Conservation (phyloP, 129 eudicot genomes). For the Arctium lappa region DNA sequence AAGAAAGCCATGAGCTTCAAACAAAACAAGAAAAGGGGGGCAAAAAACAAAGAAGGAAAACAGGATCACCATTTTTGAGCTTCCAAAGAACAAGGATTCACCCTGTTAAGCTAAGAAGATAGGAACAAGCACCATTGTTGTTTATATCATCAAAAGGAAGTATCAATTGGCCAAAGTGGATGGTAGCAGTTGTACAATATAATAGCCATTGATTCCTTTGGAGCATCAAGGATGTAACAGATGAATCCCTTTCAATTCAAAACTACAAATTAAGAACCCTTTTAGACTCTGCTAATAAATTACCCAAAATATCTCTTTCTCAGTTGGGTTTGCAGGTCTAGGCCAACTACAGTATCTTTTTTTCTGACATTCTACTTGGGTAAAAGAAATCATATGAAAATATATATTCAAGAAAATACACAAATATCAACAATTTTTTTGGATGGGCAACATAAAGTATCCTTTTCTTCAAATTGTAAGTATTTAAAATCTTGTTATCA, state of each 20-base stretch:
- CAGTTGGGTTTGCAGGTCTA: slow-evolving; percentile 16
- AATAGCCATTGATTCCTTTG: slow-evolving; percentile 27
- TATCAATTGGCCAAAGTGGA: slow-evolving; percentile 1
- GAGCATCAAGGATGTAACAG: slow-evolving; percentile 11
- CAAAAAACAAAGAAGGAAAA: background rate
- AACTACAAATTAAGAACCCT: slow-evolving; percentile 7
- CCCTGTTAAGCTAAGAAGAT: background rate
- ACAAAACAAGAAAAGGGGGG: background rate
- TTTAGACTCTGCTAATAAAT: slow-evolving; percentile 3
- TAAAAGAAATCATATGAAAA: background rate
- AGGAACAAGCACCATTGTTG: background rate
- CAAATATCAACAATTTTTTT: background rate
- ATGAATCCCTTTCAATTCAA: slow-evolving; percentile 21
- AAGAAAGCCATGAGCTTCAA: background rate
- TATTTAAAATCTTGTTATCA: background rate
- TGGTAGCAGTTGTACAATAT: slow-evolving; percentile 1
- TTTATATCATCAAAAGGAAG: slow-evolving; percentile 8
- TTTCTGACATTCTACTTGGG: slow-evolving; percentile 40
- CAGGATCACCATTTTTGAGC: background rate
- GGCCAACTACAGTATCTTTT: slow-evolving; percentile 29
- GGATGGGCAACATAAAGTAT: background rate
- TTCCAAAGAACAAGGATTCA: background rate
- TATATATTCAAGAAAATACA: background rate
- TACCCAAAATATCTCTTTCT: background rate
- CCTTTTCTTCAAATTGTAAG: background rate